A percentile compares a stretch with the other conserved stretches of the same genome.
phyloP scores from a whole-genome alignment of 805 yeast genomes.

The Nakazawaea wyomingensis region DNA sequence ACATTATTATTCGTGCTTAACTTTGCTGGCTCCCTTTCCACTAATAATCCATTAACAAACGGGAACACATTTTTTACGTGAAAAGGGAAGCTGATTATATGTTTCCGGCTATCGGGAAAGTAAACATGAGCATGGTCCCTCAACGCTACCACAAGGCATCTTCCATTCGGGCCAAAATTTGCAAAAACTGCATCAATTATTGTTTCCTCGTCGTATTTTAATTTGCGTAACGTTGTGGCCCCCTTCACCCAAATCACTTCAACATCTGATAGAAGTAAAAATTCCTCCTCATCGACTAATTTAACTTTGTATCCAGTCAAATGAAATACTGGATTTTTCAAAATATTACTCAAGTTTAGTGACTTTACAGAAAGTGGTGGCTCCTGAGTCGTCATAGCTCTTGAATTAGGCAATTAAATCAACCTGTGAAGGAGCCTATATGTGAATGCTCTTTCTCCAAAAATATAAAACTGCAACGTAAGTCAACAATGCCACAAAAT shows the following conservation, averaged over 20 bases:
- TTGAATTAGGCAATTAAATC: neutral
- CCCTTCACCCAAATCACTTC: conserved; percentile 48
- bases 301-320: conserved; percentile 16
- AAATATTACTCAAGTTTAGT: neutral
- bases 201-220: conserved; percentile 41
- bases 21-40: conserved; percentile 41
- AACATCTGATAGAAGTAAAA: conserved; percentile 29
- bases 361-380: neutral
- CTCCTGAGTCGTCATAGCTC: neutral
- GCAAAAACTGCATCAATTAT: conserved; percentile 62
- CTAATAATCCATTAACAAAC: conserved; percentile 61
- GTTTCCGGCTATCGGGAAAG: conserved; percentile 52
- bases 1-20: conserved; percentile 3
- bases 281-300: conserved; percentile 26
- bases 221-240: conserved; percentile 40
- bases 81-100: conserved; percentile 67
- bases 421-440: neutral
- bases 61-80: conserved; percentile 53
- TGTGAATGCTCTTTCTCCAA: neutral
- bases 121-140: conserved; percentile 59
- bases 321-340: conserved; percentile 2
- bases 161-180: conserved; percentile 32
- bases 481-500: too few relatives aligned
- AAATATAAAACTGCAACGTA: neutral
- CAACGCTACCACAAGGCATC: conserved; percentile 56